Evolutionary conservation across 2,329 filamentous ascomycete genomes (phyloP).

Genomic region (Fusarium sp.): DNA sequence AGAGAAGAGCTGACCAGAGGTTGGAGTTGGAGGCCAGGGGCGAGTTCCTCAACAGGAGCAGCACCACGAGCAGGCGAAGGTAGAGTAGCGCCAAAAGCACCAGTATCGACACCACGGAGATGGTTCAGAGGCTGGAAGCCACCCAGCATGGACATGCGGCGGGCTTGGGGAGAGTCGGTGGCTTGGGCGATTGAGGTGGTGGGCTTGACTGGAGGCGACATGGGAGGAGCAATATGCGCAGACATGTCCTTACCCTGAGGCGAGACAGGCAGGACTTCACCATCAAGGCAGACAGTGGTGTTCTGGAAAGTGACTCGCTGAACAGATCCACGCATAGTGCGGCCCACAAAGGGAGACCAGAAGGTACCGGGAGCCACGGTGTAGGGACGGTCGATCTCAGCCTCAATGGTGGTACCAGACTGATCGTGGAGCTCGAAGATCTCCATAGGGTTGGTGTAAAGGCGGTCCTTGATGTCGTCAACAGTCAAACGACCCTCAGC

Average conservation of each 20-base stretch:
- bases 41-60: conserved; percentile 57
- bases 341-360: conserved; percentile 80
- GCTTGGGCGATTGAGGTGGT: conserved; percentile 53
- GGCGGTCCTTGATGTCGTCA: conserved; percentile 75
- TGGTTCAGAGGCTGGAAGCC: conserved; percentile 46
- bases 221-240: conserved; percentile 65
- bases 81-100: conserved; percentile 22
- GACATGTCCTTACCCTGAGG: conserved; percentile 80
- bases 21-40: conserved; percentile 58
- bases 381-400: conserved; percentile 79
- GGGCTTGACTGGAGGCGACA: conserved; percentile 69
- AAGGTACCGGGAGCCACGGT: conserved; percentile 57
- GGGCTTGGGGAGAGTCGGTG: conserved; percentile 51
- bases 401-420: conserved; percentile 76
- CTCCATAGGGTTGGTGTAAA: conserved; percentile 82
- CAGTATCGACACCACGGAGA: conserved; percentile 45
- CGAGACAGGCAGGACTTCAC: conserved; percentile 64
- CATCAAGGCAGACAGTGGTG: conserved; percentile 80
- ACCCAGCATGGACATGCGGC: conserved; percentile 46
- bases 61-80: conserved; percentile 38
- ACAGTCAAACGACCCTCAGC: conserved; percentile 77
- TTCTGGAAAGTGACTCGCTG: conserved; percentile 81
- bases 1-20: conserved; percentile 69
- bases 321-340: conserved; percentile 74
- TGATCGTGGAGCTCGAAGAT: conserved; percentile 88